Percentiles rank a stretch among this genome's conserved stretches.
Conservation (phyloP, 495 filamentous ascomycete species). For the Lepidopterella palustris region DNA sequence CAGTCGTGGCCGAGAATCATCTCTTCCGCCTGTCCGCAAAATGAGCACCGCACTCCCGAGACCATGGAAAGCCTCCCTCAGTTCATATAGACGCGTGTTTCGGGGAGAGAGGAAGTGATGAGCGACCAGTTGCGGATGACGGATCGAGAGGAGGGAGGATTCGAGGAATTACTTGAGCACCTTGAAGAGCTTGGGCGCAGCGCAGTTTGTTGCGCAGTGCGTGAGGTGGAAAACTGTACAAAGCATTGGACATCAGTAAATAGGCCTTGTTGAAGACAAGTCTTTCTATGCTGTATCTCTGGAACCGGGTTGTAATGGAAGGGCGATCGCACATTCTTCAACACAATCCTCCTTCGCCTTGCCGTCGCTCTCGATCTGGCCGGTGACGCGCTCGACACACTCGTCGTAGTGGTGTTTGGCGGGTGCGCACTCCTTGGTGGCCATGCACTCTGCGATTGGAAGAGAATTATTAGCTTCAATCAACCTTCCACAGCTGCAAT, state of each 20-base stretch:
- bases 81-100: not conserved
- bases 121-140: too few relatives aligned
- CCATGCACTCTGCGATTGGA: conserved; percentile 64
- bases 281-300: too few relatives aligned
- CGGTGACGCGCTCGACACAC: conserved; percentile 88
- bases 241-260: not conserved
- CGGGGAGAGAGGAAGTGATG: not conserved
- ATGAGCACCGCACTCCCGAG: not conserved
- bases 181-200: conserved; percentile 91
- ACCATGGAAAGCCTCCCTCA: not conserved
- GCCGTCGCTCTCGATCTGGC: conserved; percentile 58
- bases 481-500: not conserved
- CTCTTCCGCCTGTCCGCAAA: not conserved
- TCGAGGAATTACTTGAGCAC: conserved; percentile 63
- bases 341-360: conserved; percentile 87
- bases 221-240: conserved; percentile 88
- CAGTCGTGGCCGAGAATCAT: not conserved
- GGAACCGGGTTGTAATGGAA: too few relatives aligned
- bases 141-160: conserved; percentile 2
- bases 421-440: conserved; percentile 74
- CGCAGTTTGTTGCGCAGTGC: conserved; percentile 86
- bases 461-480: conserved; percentile 1
- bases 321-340: conserved; percentile 95
- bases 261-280: too few relatives aligned
- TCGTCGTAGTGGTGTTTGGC: conserved; percentile 97